Evolutionary conservation across 352 stramenopile genomes (phyloP).

Genomic region (Phytophthora fragariae): DNA sequence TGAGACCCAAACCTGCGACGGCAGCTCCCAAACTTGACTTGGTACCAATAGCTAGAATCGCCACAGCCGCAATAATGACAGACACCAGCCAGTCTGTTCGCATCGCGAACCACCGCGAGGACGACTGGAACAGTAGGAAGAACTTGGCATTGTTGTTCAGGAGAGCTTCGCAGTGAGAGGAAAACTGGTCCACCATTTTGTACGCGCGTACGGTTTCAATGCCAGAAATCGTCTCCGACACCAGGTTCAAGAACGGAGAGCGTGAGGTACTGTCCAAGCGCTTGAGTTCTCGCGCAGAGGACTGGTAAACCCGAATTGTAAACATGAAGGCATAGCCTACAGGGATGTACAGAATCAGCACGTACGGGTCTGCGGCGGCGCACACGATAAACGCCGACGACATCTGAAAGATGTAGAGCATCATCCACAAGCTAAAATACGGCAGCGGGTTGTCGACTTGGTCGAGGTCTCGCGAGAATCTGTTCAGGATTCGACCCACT

Average conservation of each 20-base stretch:
- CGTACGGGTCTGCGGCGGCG: constrained; percentile 50
- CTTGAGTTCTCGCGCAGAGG: constrained; percentile 90
- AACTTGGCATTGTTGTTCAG: constrained; percentile 54
- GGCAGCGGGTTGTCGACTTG: constrained; percentile 66
- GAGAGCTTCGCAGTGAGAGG: constrained; percentile 40
- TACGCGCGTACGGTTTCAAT: constrained; percentile 92
- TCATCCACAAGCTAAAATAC: constrained; percentile 59
- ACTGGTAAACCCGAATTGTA: constrained; percentile 83
- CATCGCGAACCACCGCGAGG: constrained; percentile 93
- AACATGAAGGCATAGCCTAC: constrained; percentile 37
- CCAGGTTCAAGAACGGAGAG: constrained; percentile 93
- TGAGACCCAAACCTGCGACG: constrained; percentile 41
- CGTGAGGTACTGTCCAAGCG: constrained; percentile 93
- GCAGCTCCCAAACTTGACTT: constrained; percentile 45
- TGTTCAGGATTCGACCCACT: constrained; percentile 69
- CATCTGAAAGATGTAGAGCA: constrained; percentile 59
- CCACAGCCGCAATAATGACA: constrained; percentile 88
- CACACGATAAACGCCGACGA: constrained; percentile 52
- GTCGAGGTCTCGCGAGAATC: constrained; percentile 71
- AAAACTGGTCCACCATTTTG: constrained; percentile 50
- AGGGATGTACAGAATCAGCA: constrained; percentile 63
- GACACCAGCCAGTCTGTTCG: constrained; percentile 85
- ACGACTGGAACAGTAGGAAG: constrained; percentile 47
- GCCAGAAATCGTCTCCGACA: constrained; percentile 94
- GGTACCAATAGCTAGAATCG: constrained; percentile 82